A percentile compares a stretch with the other conserved stretches of the same genome.
These are phyloP conservation scores for Peziza echinospora DNA, from an alignment of 495 filamentous ascomycete genomes.

Conservation along the genomic window DNA sequence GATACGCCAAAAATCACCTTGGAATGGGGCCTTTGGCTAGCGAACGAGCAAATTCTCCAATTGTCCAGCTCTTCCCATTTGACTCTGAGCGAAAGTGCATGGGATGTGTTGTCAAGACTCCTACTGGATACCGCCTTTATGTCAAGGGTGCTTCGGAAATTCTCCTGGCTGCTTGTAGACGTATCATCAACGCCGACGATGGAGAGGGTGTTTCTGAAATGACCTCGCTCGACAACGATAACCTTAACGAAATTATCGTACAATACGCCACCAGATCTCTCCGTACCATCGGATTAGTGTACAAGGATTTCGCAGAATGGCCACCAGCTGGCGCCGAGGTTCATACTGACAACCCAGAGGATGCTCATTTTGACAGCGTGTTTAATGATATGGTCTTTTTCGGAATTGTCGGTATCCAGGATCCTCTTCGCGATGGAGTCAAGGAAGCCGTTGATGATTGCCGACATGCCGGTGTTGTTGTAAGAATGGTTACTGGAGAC, in stretches of 20 bases:
- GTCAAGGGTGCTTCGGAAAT: conserved; percentile 88
- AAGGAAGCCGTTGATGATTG: conserved; percentile 53
- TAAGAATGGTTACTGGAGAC: conserved; percentile 84
- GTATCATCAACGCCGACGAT: conserved; percentile 32
- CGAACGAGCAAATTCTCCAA: conserved; percentile 34
- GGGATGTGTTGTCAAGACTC: conserved; percentile 50
- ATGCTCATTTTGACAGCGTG: conserved; percentile 43
- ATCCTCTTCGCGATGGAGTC: conserved; percentile 55
- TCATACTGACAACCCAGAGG: conserved; percentile 34
- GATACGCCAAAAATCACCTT: conserved; percentile 40
- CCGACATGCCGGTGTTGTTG: conserved; percentile 57
- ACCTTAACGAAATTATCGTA: conserved; percentile 33
- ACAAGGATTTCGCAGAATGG: conserved; percentile 56
- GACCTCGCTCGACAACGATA: conserved; percentile 11
- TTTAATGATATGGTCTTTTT: conserved; percentile 47
- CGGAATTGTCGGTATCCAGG: conserved; percentile 54
- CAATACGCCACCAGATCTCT: conserved; percentile 49
- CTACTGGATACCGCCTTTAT: conserved; percentile 47
- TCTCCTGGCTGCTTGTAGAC: conserved; percentile 36
- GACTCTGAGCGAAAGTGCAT: conserved; percentile 78
- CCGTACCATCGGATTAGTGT: conserved; percentile 52
- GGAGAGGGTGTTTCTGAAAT: conserved; percentile 24
- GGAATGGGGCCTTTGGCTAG: conserved; percentile 38
- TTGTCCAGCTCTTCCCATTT: conserved; percentile 61
- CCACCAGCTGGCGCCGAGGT: conserved; percentile 37